These are phyloP conservation scores for Bondarzewia mesenterica DNA, from an alignment of 1,284 basidiomycete genomes.

Conservation along the genomic window DNA sequence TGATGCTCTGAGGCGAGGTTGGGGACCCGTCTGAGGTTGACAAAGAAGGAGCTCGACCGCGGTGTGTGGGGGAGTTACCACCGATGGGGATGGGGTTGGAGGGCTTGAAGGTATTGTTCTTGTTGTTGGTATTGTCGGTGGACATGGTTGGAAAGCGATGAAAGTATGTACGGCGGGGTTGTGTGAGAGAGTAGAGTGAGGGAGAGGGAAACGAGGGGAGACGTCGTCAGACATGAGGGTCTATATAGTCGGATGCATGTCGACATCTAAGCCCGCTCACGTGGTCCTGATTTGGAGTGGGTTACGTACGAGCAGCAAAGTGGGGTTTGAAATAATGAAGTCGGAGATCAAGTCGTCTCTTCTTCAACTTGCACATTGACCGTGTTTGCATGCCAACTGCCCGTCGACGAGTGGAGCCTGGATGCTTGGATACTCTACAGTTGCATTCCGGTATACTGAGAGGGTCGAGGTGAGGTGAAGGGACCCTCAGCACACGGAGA, in stretches of 20 bases:
- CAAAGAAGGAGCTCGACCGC: slow-evolving; percentile 32
- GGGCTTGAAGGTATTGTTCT: slow-evolving; percentile 23
- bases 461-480: too few relatives aligned
- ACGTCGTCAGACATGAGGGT: neutral
- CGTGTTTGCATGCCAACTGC: too few relatives aligned
- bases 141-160: slow-evolving; percentile 11
- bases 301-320: neutral
- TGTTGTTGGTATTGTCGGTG: slow-evolving; percentile 6
- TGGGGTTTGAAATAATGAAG: neutral
- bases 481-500: too few relatives aligned
- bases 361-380: neutral
- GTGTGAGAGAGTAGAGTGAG: neutral
- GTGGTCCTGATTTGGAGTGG: neutral
- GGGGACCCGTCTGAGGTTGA: slow-evolving; percentile 42
- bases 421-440: too few relatives aligned
- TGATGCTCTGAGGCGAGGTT: slow-evolving; percentile 25
- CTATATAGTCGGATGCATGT: neutral
- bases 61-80: slow-evolving; percentile 21
- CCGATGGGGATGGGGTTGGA: slow-evolving; percentile 62
- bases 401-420: too few relatives aligned
- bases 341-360: neutral
- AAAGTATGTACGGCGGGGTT: neutral
- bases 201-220: neutral
- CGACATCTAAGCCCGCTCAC: neutral
- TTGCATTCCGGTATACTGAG: too few relatives aligned